These are phyloP conservation scores for Striga asiatica DNA, from an alignment of 257 asterid species.

Conservation along the genomic window DNA sequence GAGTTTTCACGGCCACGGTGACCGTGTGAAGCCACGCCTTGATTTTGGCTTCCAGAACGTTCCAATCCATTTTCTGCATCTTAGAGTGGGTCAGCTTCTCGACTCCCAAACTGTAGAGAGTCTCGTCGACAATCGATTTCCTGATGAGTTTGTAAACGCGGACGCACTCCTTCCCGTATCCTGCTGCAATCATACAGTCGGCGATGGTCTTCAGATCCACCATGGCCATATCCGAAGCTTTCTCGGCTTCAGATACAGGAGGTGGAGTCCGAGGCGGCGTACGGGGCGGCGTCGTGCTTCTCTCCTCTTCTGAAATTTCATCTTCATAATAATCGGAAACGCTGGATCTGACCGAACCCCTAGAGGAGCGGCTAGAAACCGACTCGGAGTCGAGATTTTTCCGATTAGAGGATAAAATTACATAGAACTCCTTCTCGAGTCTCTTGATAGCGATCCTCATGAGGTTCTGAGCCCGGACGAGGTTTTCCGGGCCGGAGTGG, in stretches of 20 bases:
- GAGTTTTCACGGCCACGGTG: slow-evolving; percentile 27
- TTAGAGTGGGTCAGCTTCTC: slow-evolving; percentile 41
- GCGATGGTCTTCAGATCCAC: slow-evolving; percentile 34
- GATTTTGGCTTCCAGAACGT: slow-evolving; percentile 27
- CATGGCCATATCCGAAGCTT: slow-evolving; percentile 19
- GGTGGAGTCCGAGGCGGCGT: neutral
- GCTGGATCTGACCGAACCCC: slow-evolving; percentile 10
- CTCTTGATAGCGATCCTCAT: neutral
- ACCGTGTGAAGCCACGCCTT: slow-evolving; percentile 30
- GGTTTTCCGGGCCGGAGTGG: slow-evolving; percentile 21
- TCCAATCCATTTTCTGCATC: slow-evolving; percentile 74
- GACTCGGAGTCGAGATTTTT: slow-evolving; percentile 33
- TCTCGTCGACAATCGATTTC: slow-evolving; percentile 63
- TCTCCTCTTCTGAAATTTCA: slow-evolving; percentile 21
- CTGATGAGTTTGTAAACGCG: slow-evolving; percentile 46
- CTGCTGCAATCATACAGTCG: slow-evolving; percentile 32
- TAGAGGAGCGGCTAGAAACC: slow-evolving; percentile 16
- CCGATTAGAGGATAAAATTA: slow-evolving; percentile 23
- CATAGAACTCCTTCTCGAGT: slow-evolving; percentile 36
- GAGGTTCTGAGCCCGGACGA: slow-evolving; percentile 21
- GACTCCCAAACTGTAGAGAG: slow-evolving; percentile 57
- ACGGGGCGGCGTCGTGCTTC: neutral
- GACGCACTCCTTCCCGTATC: slow-evolving; percentile 2
- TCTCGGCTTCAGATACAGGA: neutral
- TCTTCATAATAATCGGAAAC: slow-evolving; percentile 17